Conservation (phyloP, 345 rosid genomes). For the Brassica juncea region DNA sequence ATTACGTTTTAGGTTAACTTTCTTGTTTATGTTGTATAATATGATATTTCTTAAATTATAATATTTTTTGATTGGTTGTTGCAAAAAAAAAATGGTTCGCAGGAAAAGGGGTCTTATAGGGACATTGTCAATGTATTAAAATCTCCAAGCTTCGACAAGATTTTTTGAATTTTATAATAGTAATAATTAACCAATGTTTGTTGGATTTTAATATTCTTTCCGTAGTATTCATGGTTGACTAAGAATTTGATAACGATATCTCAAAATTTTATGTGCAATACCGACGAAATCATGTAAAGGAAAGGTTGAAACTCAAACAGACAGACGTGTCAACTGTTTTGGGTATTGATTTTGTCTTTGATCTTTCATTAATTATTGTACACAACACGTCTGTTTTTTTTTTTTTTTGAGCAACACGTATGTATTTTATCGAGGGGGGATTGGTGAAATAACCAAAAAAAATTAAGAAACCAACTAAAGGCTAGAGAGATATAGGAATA, state of each 20-base stretch:
- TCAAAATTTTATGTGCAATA: neutral
- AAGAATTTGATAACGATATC: neutral
- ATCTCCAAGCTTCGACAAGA: neutral
- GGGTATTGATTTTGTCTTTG: neutral
- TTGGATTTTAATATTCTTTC: neutral
- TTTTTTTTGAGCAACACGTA: neutral
- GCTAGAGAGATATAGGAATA: too few relatives aligned
- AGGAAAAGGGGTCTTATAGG: neutral
- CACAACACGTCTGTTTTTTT: neutral
- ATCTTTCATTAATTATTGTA: neutral
- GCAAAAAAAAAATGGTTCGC: neutral
- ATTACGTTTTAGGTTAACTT: neutral
- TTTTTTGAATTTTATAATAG: neutral
- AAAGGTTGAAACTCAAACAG: slow-evolving; percentile 9
- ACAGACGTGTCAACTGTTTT: neutral
- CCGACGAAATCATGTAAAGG: slow-evolving; percentile 8
- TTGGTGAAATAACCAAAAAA: too few relatives aligned
- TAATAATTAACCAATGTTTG: neutral
- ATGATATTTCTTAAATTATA: neutral
- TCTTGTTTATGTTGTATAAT: neutral
- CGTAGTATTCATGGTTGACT: slow-evolving; percentile 20
- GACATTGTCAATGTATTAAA: slow-evolving; percentile 2
- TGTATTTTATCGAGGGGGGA: neutral
- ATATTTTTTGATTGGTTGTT: slow-evolving; percentile 16
- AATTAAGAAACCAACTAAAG: too few relatives aligned